Evolutionary conservation across 192 early-diverging fungal species (phyloP).

Genomic region (Rhizophagus clarus): DNA sequence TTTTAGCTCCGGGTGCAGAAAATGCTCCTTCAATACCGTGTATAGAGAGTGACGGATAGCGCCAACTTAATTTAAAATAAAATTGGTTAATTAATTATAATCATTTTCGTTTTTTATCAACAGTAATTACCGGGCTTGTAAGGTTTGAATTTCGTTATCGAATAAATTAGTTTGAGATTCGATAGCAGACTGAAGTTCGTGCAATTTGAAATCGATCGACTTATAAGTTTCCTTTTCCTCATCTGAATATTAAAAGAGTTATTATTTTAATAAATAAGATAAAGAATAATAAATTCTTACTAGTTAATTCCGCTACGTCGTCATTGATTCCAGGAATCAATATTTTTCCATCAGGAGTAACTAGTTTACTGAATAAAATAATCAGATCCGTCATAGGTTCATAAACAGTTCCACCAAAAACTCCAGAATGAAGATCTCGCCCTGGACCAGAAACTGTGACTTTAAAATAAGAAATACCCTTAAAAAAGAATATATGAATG

Average conservation of each 20-base stretch:
- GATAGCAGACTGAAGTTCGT: slow-evolving; percentile 79
- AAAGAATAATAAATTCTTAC: slow-evolving; percentile 32
- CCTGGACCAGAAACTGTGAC: slow-evolving; percentile 77
- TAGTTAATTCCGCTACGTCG: slow-evolving; percentile 82
- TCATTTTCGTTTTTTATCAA: too few relatives aligned
- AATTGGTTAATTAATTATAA: not conserved
- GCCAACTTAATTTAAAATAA: slow-evolving; percentile 60
- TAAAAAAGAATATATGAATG: slow-evolving; percentile 16
- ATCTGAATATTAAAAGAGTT: slow-evolving; percentile 36
- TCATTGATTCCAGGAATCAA: slow-evolving; percentile 91
- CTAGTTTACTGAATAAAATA: slow-evolving; percentile 80
- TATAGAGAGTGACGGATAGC: slow-evolving; percentile 94
- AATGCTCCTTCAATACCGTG: slow-evolving; percentile 99
- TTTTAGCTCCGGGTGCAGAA: slow-evolving; percentile 91
- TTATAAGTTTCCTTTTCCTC: slow-evolving; percentile 84
- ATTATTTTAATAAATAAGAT: not conserved
- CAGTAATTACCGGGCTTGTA: slow-evolving; percentile 70
- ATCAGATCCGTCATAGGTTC: slow-evolving; percentile 98
- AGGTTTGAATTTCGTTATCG: slow-evolving; percentile 69
- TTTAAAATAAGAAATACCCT: slow-evolving; percentile 65
- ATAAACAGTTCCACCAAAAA: slow-evolving; percentile 92
- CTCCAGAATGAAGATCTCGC: slow-evolving; percentile 94
- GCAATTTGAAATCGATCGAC: slow-evolving; percentile 76
- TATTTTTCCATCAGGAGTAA: slow-evolving; percentile 84
- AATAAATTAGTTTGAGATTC: slow-evolving; percentile 79